Conservation (phyloP, 768 basidiomycete genomes). For the Lepiota brunneoincarnata region DNA sequence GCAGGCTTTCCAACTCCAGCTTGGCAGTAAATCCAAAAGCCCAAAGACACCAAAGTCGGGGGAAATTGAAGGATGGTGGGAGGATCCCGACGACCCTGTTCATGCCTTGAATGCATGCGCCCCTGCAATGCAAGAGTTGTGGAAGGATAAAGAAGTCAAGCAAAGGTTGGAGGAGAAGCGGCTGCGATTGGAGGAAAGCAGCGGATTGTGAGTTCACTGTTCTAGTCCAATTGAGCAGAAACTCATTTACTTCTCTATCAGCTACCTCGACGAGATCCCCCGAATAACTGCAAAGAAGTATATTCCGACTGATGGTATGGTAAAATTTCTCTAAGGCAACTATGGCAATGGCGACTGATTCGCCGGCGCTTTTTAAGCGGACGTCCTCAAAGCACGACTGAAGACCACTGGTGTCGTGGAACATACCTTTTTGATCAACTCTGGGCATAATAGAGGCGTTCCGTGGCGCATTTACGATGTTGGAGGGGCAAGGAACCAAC, state of each 20-base stretch:
- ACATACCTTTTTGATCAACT: conserved; percentile 68
- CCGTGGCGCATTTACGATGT: conserved; percentile 88
- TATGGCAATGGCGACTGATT: background rate
- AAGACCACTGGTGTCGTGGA: conserved; percentile 83
- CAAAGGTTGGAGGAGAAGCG: conserved; percentile 61
- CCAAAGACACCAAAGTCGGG: conserved; percentile 70
- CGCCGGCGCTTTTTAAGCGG: conserved; percentile 39
- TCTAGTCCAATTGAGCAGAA: background rate
- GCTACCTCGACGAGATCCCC: conserved; percentile 78
- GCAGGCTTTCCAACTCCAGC: conserved; percentile 51
- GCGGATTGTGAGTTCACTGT: conserved; percentile 67
- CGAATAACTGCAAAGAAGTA: conserved; percentile 81
- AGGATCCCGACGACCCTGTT: conserved; percentile 80
- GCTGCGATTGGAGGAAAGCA: conserved; percentile 75
- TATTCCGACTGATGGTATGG: conserved; percentile 71
- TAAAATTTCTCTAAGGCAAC: conserved; percentile 10
- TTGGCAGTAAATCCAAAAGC: conserved; percentile 55
- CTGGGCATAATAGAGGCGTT: conserved; percentile 52
- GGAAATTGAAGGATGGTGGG: conserved; percentile 81
- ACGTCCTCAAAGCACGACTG: conserved; percentile 76
- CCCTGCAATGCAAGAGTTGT: conserved; percentile 68
- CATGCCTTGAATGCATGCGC: conserved; percentile 65
- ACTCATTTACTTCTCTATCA: conserved; percentile 23
- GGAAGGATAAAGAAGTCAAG: conserved; percentile 70
- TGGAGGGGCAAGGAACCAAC: conserved; percentile 76